Evolutionary conservation across 176 grass and related monocot genomes (phyloP).

Genomic region (Hsuehochloa calcarea): DNA sequence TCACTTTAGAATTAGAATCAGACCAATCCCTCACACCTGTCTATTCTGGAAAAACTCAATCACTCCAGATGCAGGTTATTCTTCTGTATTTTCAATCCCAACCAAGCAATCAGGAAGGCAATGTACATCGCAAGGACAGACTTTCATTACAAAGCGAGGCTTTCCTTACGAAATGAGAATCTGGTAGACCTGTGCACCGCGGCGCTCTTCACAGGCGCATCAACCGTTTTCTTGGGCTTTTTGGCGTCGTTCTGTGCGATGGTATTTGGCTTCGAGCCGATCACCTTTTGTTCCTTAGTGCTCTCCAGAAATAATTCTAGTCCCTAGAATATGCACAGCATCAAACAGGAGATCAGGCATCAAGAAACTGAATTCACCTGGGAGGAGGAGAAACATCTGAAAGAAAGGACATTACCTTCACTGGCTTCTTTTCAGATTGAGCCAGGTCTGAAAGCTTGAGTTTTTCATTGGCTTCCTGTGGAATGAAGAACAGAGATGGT

Average conservation of each 20-base stretch:
- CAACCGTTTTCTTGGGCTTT: constrained; percentile 41
- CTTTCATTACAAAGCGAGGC: constrained; percentile 54
- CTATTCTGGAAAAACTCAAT: background rate
- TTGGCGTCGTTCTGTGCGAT: constrained; percentile 31
- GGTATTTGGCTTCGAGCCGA: constrained; percentile 32
- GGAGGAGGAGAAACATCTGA: background rate
- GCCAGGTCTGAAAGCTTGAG: constrained; percentile 56
- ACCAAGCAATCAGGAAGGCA: constrained; percentile 8
- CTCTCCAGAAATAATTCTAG: constrained; percentile 55
- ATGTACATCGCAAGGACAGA: constrained; percentile 6
- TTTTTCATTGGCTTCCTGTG: constrained; percentile 75
- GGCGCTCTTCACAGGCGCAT: constrained; percentile 18
- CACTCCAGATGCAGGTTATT: constrained; percentile 28
- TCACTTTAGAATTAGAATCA: background rate
- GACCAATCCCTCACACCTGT: background rate
- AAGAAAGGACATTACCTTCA: constrained; percentile 41
- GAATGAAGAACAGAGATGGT: constrained; percentile 23
- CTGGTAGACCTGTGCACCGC: constrained; percentile 69
- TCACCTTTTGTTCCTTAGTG: constrained; percentile 24
- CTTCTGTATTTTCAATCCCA: constrained; percentile 20
- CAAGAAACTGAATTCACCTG: background rate
- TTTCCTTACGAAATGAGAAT: constrained; percentile 57
- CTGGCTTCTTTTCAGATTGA: constrained; percentile 54
- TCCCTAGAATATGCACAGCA: constrained; percentile 38
- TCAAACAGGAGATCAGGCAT: background rate